Evolutionary conservation across 1,284 basidiomycete genomes (phyloP).

Genomic region (Ceratobasidium sp.): DNA sequence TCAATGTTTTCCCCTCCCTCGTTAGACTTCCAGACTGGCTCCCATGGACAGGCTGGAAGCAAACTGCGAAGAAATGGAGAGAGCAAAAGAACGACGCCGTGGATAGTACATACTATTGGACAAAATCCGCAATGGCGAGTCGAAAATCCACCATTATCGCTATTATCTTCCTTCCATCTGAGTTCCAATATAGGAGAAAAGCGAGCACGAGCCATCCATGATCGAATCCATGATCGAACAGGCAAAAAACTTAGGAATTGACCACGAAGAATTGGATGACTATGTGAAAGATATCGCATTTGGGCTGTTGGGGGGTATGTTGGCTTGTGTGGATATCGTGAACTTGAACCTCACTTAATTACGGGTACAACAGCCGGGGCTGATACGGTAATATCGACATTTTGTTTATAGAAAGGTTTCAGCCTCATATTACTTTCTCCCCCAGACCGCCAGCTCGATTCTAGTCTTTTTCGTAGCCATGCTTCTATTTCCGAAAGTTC

Average conservation of each 20-base stretch:
- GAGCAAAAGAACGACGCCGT: conserved; percentile 14
- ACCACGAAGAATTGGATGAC: neutral
- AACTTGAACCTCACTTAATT: neutral
- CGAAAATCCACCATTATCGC: neutral
- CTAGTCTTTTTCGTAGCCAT: conserved; percentile 34
- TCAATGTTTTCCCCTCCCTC: conserved; percentile 30
- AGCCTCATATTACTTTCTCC: neutral
- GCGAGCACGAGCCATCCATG: conserved; percentile 5
- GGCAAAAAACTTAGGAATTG: neutral
- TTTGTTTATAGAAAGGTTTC: neutral
- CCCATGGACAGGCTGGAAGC: conserved; percentile 35
- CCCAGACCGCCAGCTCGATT: conserved; percentile 3
- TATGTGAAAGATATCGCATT: neutral
- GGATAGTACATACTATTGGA: conserved; percentile 12
- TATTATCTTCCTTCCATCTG: neutral
- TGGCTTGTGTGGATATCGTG: too few relatives aligned
- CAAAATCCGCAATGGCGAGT: conserved; percentile 20
- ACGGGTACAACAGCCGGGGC: neutral
- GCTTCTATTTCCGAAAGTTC: conserved; percentile 40
- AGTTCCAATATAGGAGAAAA: neutral
- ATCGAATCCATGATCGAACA: conserved; percentile 1
- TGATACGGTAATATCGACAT: neutral
- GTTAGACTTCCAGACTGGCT: conserved; percentile 39
- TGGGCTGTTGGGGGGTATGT: conserved; percentile 6
- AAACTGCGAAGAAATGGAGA: conserved; percentile 20